These are phyloP conservation scores for Phytophthora capsici DNA, from an alignment of 352 stramenopile species.

Conservation along the genomic window DNA sequence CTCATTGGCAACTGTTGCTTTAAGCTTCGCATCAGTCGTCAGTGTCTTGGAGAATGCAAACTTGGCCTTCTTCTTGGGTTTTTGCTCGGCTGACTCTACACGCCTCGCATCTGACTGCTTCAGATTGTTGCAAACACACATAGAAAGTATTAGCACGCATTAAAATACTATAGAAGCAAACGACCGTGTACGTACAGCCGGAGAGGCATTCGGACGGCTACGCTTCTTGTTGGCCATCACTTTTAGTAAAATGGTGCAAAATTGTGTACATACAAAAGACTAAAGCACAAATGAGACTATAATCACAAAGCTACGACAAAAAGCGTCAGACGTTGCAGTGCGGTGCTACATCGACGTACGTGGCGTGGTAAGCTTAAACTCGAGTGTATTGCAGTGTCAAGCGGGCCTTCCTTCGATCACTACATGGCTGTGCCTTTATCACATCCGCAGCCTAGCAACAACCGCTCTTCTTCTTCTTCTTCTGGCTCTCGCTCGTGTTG, in stretches of 20 bases:
- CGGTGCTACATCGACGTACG: slow-evolving; percentile 7
- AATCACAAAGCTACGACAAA: slow-evolving; percentile 13
- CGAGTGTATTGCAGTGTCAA: slow-evolving; percentile 33
- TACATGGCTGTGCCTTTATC: slow-evolving; percentile 20
- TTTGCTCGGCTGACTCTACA: slow-evolving; percentile 15
- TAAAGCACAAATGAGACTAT: background rate
- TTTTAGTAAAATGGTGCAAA: slow-evolving; percentile 6
- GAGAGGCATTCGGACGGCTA: slow-evolving; percentile 10
- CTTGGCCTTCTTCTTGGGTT: slow-evolving; percentile 35
- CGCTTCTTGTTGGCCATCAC: slow-evolving; percentile 44
- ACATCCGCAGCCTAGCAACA: slow-evolving; percentile 70
- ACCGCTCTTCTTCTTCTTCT: slow-evolving; percentile 87
- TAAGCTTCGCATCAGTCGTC: slow-evolving; percentile 16
- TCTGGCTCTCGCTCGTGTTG: slow-evolving; percentile 66
- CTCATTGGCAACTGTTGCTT: slow-evolving; percentile 5
- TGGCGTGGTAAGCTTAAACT: slow-evolving; percentile 29
- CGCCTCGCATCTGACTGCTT: slow-evolving; percentile 14
- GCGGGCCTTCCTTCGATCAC: slow-evolving; percentile 6
- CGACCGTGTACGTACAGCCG: slow-evolving; percentile 19
- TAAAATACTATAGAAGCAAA: background rate
- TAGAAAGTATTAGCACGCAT: slow-evolving; percentile 9
- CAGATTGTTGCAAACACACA: background rate
- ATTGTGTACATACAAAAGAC: no score
- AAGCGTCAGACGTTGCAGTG: slow-evolving; percentile 20
- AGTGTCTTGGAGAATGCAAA: slow-evolving; percentile 28